phyloP scores from a whole-genome alignment of 371 early-diverging fungal species.

The Mortierella sp. region DNA sequence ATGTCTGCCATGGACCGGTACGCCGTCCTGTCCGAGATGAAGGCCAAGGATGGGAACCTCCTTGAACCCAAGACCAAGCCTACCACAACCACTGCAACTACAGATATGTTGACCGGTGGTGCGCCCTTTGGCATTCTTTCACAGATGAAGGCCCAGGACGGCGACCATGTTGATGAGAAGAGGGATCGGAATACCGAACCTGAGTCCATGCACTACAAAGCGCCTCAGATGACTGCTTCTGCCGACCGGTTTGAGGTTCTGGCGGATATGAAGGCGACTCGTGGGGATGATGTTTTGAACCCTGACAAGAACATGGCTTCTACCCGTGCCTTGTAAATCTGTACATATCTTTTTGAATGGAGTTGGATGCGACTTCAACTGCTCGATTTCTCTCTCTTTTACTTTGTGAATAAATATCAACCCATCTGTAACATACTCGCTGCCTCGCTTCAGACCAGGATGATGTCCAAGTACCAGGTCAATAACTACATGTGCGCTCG shows the following conservation, averaged over 20 bases:
- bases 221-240: neutral
- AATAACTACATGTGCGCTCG: too few relatives aligned
- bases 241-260: neutral
- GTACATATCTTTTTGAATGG: neutral
- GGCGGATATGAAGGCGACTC: conserved; percentile 7
- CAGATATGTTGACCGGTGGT: neutral
- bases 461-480: too few relatives aligned
- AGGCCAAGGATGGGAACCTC: neutral
- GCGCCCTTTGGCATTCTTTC: neutral
- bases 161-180: neutral
- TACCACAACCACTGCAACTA: neutral
- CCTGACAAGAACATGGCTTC: neutral
- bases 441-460: too few relatives aligned
- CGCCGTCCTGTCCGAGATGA: neutral
- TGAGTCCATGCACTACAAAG: neutral
- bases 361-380: too few relatives aligned
- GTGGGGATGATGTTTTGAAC: neutral
- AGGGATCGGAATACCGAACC: neutral
- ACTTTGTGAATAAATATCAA: too few relatives aligned
- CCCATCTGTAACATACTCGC: too few relatives aligned
- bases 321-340: neutral
- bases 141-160: neutral
- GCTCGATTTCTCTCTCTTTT: neutral
- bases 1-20: conserved; percentile 1
- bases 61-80: neutral